Evolutionary conservation across 352 stramenopile species (phyloP), one percentile per base, ranked within the genome.

Genomic region (Globisporangium viniferum): DNA sequence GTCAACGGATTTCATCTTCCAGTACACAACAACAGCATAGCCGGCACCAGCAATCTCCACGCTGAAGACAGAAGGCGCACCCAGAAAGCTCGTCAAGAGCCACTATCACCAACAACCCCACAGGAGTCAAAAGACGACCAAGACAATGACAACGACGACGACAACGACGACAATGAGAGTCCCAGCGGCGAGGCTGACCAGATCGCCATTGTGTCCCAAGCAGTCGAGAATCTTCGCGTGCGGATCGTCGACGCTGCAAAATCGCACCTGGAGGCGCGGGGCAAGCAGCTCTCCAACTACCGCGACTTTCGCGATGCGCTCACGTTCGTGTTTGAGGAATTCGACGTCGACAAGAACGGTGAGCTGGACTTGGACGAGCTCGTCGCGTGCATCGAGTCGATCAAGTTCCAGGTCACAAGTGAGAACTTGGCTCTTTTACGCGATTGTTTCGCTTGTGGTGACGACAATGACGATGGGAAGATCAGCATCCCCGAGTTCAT

Each of bases 401-500:
- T 94, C 33, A 67, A 80, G 1, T 76, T 94, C 46, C 64, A 49
- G 3, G 74, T 88, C 20, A 80, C 69, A 0, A 60, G 66, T 0
- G 73, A 81, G 0, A 84, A 89, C 46, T 39, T 87, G 31, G 74
- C 64, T 2, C 69, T 90, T 44, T 59, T 94, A 0, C 74, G 73
- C n/a, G 76, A 90, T 29, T 82, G 86, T 51, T 91, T 94, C 60
- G 66, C 72, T 8, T 62, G 64, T 46, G 55, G 31, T 46, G 55
- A 44, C 0, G 75, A 80, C 2, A 27, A 61, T 8, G 71, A 67
- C 6, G 81, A 41, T 44, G 29, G 60, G n/a, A 77, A 59, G 22
- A 60, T 94, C 12, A 78, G 78, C 27, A 89, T 91, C 15, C 63
- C 71, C 4, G 84, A 94, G 62, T 92, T 92, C 67, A 87, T 91